Conservation (phyloP, 768 basidiomycete species). For the Boletales sp. region DNA sequence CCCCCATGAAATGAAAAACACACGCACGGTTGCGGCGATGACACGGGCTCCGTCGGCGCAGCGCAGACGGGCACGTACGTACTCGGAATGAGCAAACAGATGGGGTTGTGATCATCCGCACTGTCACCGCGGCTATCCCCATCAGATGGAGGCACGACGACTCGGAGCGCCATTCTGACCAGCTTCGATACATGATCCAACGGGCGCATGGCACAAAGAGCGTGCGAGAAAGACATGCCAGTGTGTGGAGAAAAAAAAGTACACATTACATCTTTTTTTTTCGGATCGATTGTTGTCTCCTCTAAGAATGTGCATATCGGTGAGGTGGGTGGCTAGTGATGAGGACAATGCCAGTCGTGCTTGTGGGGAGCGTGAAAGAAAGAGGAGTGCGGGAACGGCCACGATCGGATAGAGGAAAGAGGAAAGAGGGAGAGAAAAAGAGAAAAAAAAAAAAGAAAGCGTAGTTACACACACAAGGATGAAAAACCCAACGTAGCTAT, state of each 20-base stretch:
- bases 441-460: background rate
- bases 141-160: background rate
- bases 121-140: background rate
- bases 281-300: background rate
- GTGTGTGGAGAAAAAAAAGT: background rate
- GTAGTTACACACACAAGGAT: constrained; percentile 5
- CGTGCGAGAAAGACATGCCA: too few relatives aligned
- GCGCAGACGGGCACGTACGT: background rate
- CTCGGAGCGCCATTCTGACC: background rate
- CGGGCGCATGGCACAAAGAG: background rate
- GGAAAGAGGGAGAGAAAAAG: background rate
- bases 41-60: background rate
- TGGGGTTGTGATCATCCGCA: background rate
- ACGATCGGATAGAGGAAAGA: background rate
- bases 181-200: background rate
- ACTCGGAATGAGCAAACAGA: too few relatives aligned
- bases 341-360: background rate
- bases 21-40: background rate
- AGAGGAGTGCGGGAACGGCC: background rate
- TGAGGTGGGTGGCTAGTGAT: background rate
- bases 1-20: background rate
- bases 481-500: constrained; percentile 8
- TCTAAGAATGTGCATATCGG: background rate
- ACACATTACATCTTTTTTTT: background rate
- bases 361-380: background rate